These are phyloP conservation scores for Termitomyces sp. DNA, from an alignment of 768 basidiomycete genomes.

Conservation along the genomic window DNA sequence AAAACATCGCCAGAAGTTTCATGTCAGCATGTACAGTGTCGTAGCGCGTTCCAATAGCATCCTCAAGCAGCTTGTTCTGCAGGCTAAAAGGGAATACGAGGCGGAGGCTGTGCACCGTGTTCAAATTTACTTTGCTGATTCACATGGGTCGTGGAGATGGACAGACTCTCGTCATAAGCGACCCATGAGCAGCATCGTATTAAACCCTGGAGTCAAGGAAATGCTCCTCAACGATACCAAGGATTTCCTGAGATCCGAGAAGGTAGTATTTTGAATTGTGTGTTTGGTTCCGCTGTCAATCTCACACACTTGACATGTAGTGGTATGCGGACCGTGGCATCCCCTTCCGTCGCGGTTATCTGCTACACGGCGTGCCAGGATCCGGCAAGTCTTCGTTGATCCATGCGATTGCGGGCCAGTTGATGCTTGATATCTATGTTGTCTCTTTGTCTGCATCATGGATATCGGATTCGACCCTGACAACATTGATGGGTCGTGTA, in stretches of 20 bases:
- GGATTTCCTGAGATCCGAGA: conserved; percentile 81
- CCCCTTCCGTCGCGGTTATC: conserved; percentile 85
- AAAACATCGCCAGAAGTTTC: conserved; percentile 3
- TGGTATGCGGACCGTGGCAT: conserved; percentile 95
- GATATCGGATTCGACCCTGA: conserved; percentile 85
- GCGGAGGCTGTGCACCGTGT: conserved; percentile 83
- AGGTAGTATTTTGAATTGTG: conserved; percentile 32
- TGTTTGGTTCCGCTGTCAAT: background rate
- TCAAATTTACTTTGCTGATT: conserved; percentile 87
- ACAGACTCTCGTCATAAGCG: conserved; percentile 84
- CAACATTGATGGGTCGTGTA: conserved; percentile 81
- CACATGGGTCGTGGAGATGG: conserved; percentile 84
- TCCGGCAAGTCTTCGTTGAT: conserved; percentile 85
- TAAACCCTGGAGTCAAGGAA: conserved; percentile 86
- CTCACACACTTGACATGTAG: conserved; percentile 25
- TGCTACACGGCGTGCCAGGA: conserved; percentile 79
- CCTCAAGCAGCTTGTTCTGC: conserved; percentile 83
- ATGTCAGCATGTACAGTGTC: conserved; percentile 39
- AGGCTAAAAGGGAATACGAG: conserved; percentile 87
- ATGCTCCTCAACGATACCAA: conserved; percentile 78
- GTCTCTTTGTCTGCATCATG: conserved; percentile 81
- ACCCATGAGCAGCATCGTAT: conserved; percentile 82
- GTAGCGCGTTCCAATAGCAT: conserved; percentile 80
- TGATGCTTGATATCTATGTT: conserved; percentile 90
- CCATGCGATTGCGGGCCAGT: conserved; percentile 81